Evolutionary conservation across 768 basidiomycete genomes (phyloP).

Genomic region (Naganishia antarctica): DNA sequence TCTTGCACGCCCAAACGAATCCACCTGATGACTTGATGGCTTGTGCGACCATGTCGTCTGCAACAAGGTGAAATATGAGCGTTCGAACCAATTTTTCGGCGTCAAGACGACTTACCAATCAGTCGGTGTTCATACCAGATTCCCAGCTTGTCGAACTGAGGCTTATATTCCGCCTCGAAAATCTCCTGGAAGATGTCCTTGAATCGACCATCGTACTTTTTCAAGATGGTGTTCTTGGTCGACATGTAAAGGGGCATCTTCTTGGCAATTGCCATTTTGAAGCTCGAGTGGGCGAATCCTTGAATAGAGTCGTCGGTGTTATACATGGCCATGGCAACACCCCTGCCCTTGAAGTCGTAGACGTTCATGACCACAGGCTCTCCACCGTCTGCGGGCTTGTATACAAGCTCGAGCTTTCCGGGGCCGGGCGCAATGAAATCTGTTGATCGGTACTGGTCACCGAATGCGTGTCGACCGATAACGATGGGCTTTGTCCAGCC

Average conservation of each 20-base stretch:
- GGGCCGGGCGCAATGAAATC: constrained; percentile 87
- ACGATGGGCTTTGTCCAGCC: constrained; percentile 96
- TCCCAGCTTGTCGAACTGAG: constrained; percentile 49
- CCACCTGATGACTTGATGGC: constrained; percentile 94
- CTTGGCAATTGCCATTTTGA: constrained; percentile 82
- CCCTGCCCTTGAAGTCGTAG: constrained; percentile 86
- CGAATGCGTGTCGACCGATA: constrained; percentile 94
- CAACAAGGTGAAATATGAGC: not conserved
- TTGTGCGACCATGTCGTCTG: constrained; percentile 82
- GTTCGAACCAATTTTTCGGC: not conserved
- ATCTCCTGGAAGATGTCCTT: constrained; percentile 99
- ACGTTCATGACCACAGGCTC: constrained; percentile 67
- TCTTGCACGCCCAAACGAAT: constrained; percentile 71
- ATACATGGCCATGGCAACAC: constrained; percentile 96
- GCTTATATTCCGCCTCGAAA: constrained; percentile 60
- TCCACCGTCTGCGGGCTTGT: constrained; percentile 73
- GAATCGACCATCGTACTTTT: constrained; percentile 94
- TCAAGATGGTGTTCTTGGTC: constrained; percentile 71
- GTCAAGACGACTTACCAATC: constrained; percentile 40
- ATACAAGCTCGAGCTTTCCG: constrained; percentile 89
- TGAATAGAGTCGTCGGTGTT: constrained; percentile 95
- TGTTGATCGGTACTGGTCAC: constrained; percentile 94
- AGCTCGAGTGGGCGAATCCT: constrained; percentile 94
- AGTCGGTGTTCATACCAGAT: constrained; percentile 71
- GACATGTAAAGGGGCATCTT: constrained; percentile 72